These are phyloP conservation scores for Pleurotus tuoliensis DNA, from an alignment of 768 basidiomycete species.

Conservation along the genomic window DNA sequence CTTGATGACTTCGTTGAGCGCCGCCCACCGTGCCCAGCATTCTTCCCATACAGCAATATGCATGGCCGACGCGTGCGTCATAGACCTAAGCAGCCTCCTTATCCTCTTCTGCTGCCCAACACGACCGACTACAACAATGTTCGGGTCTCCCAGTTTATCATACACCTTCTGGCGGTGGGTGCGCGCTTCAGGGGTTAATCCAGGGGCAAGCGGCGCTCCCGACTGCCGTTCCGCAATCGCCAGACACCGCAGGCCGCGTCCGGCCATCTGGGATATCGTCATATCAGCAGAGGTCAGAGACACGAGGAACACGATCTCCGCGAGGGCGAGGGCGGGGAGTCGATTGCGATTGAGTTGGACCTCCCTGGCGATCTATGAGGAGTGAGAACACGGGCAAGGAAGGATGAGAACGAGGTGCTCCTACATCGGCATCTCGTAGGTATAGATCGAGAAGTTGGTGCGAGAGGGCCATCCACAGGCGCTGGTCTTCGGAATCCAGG, in stretches of 20 bases:
- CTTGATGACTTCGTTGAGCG: conserved; percentile 56
- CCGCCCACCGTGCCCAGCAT: conserved; percentile 72
- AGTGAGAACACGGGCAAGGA: neutral
- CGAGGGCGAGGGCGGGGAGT: conserved; percentile 58
- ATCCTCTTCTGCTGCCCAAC: conserved; percentile 78
- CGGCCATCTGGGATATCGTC: conserved; percentile 63
- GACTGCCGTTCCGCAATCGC: conserved; percentile 65
- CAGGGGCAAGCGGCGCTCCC: conserved; percentile 46
- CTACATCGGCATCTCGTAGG: conserved; percentile 43
- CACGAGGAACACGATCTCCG: conserved; percentile 71
- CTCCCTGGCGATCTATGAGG: conserved; percentile 34
- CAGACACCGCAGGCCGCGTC: conserved; percentile 63
- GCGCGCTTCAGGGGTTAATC: conserved; percentile 55
- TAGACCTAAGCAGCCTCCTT: conserved; percentile 61
- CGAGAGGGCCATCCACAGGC: conserved; percentile 65
- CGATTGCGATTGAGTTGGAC: conserved; percentile 52
- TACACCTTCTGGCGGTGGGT: conserved; percentile 71
- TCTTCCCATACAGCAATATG: conserved; percentile 83
- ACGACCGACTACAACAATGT: conserved; percentile 67
- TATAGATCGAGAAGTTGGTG: conserved; percentile 59
- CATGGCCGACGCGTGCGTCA: conserved; percentile 61
- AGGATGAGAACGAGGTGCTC: conserved; percentile 10
- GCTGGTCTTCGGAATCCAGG: conserved; percentile 56
- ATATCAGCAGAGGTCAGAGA: conserved; percentile 68
- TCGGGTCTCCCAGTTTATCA: conserved; percentile 76